Base-by-base conservation (phyloP, 129 eudicot species). In the Artemisia tridentata region DNA sequence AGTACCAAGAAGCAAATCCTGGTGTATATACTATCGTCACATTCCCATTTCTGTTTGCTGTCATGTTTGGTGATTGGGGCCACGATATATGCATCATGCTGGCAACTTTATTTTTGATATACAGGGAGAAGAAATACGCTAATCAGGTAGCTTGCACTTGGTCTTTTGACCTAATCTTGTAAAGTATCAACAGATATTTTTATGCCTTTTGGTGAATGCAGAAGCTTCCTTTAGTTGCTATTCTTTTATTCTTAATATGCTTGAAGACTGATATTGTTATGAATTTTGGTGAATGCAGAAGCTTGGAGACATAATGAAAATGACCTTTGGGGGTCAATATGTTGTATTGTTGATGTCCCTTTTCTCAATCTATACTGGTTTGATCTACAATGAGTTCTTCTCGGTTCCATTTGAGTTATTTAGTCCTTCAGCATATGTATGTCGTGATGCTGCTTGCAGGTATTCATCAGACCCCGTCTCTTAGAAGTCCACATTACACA, bases 1-100 rank as follows among this genome's bases (percentile, higher is more conserved):
- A 81, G 82, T 88, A 92, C 78, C 98, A 86, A 81, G 98, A 92
- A 88, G 98, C 95, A 62, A 92, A 92, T 69, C 98, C 98, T 72
- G 88, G 85, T 73, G 98, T 92, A 45, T 92, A 58, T 79, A 92
- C 98, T 48, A 61, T 92, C 59, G 96, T 92, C 57, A 92, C 98
- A 3, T 92, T 92, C 65, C 98, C 98, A 20, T 92, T 92, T 79
- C 91, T 92, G 63, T 92, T 92, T 68, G 98, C 98, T 11, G 98
- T 92, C 70, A 92, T 92, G 98, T 92, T 92, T 86, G 98, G 98
- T 62, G 98, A 92, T 67, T 92, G 98, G 98, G 98, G 98, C 55
- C 98, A 92, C 77, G 98, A 96, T 12, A 82, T 92, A 83, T 92
- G 98, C 83, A 76, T 92, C 29, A 73, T 92, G 23, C 79, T 86